These are phyloP conservation scores for Phyllostachys edulis DNA, from an alignment of 176 grass and related monocot genomes.

Conservation along the genomic window DNA sequence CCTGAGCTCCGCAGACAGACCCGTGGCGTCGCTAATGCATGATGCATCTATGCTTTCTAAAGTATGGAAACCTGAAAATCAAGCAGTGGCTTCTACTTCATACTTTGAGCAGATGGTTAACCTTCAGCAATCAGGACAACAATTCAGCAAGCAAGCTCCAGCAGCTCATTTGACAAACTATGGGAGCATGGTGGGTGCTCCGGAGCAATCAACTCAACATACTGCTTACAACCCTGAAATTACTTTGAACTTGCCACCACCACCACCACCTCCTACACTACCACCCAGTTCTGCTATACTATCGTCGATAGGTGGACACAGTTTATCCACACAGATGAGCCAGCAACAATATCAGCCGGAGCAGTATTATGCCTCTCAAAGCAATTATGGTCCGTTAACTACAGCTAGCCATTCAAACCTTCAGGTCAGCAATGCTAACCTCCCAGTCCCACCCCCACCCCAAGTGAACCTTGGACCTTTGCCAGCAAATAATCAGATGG, in stretches of 20 bases:
- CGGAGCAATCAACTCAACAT: conserved; percentile 42
- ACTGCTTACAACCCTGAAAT: conserved; percentile 48
- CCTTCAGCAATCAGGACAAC: conserved; percentile 47
- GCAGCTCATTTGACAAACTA: conserved; percentile 42
- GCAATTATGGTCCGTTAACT: conserved; percentile 35
- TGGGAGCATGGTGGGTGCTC: conserved; percentile 30
- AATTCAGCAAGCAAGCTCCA: conserved; percentile 46
- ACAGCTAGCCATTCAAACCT: conserved; percentile 32
- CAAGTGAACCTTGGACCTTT: conserved; percentile 35
- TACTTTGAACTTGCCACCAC: conserved; percentile 47
- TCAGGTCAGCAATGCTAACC: conserved; percentile 36
- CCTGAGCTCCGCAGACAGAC: conserved; percentile 17
- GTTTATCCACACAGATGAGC: conserved; percentile 37
- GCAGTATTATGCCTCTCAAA: conserved; percentile 43
- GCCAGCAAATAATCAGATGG: conserved; percentile 45
- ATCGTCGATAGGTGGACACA: conserved; percentile 39
- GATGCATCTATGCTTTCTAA: conserved; percentile 34
- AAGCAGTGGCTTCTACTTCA: conserved; percentile 18
- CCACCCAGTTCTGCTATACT: conserved; percentile 28
- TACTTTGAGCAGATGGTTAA: conserved; percentile 36
- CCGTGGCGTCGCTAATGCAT: conserved; percentile 27
- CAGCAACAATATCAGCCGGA: conserved; percentile 66
- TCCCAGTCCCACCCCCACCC: conserved; percentile 20
- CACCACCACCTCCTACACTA: conserved; percentile 22
- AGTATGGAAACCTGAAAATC: conserved; percentile 42